Percentiles rank a stretch among this genome's conserved stretches.
Conservation (phyloP, 768 basidiomycete genomes). For the Mycena vulgaris region DNA sequence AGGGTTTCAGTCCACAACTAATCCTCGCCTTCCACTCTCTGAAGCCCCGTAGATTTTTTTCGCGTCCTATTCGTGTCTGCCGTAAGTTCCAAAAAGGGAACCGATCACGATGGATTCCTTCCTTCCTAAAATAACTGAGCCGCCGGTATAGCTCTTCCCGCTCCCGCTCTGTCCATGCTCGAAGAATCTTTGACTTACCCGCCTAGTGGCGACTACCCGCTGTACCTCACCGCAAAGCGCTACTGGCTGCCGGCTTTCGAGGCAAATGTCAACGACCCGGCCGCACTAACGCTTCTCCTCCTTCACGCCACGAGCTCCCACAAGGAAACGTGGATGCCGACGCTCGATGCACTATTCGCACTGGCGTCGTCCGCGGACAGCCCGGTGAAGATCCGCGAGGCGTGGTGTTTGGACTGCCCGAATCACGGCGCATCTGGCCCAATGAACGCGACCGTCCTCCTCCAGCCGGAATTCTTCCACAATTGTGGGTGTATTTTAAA, state of each 20-base stretch:
- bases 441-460: constrained; percentile 66
- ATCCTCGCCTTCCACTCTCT: no score
- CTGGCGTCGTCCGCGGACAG: constrained; percentile 42
- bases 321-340: constrained; percentile 83
- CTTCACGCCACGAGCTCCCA: constrained; percentile 82
- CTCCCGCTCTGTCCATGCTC: constrained; percentile 17
- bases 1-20: no score
- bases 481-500: constrained; percentile 59
- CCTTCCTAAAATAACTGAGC: constrained; percentile 26
- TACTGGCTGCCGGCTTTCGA: constrained; percentile 64
- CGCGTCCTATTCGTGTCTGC: no score
- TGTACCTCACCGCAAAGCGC: constrained; percentile 70
- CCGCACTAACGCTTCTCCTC: constrained; percentile 71
- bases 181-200: constrained; percentile 49
- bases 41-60: no score
- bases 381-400: constrained; percentile 63
- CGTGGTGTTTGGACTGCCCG: constrained; percentile 82
- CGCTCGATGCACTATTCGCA: constrained; percentile 64
- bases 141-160: constrained; percentile 13
- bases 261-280: constrained; percentile 51
- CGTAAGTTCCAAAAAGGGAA: no score
- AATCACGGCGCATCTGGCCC: constrained; percentile 77
- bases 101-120: no score
- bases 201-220: constrained; percentile 60
- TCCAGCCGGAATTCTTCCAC: constrained; percentile 58